A percentile compares a stretch with the other conserved stretches of the same genome.
Evolutionary conservation across 805 yeast genomes (phyloP).

Genomic region (Sungouiozyma intestinalis): DNA sequence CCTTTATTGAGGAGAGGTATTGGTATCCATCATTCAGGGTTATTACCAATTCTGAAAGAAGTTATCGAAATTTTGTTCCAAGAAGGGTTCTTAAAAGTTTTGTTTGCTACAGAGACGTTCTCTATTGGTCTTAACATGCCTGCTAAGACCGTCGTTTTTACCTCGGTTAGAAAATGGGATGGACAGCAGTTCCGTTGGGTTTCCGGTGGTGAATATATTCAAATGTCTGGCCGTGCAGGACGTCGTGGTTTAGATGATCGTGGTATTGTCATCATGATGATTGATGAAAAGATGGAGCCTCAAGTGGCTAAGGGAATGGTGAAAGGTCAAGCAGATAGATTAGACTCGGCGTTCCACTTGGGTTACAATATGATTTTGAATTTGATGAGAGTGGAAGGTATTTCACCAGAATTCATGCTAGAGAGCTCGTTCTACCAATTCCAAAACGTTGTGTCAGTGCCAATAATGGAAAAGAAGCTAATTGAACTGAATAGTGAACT

Average conservation of each 20-base stretch:
- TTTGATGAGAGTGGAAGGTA: constrained; percentile 93
- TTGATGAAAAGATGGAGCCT: constrained; percentile 99
- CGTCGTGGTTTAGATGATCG: constrained; percentile 99
- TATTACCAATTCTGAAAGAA: constrained; percentile 86
- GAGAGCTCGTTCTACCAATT: constrained; percentile 91
- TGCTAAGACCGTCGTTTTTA: constrained; percentile 96
- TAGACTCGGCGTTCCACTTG: constrained; percentile 94
- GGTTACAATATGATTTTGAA: constrained; percentile 97
- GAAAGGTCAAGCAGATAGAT: constrained; percentile 94
- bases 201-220: constrained; percentile 98
- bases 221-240: constrained; percentile 99
- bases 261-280: constrained; percentile 98
- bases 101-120: constrained; percentile 97
- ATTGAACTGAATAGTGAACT: constrained; percentile 41
- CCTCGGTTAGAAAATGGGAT: constrained; percentile 97
- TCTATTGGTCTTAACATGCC: constrained; percentile 99
- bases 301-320: constrained; percentile 99
- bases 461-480: constrained; percentile 62
- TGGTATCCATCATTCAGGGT: constrained; percentile 97
- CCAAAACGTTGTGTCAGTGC: constrained; percentile 87
- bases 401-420: constrained; percentile 95
- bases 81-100: constrained; percentile 87
- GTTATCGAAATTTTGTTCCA: constrained; percentile 94
- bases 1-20: constrained; percentile 90
- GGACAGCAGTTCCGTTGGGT: constrained; percentile 98